phyloP scores from a whole-genome alignment of 176 grass and related monocot genomes.

The Metroxylon sagu region DNA sequence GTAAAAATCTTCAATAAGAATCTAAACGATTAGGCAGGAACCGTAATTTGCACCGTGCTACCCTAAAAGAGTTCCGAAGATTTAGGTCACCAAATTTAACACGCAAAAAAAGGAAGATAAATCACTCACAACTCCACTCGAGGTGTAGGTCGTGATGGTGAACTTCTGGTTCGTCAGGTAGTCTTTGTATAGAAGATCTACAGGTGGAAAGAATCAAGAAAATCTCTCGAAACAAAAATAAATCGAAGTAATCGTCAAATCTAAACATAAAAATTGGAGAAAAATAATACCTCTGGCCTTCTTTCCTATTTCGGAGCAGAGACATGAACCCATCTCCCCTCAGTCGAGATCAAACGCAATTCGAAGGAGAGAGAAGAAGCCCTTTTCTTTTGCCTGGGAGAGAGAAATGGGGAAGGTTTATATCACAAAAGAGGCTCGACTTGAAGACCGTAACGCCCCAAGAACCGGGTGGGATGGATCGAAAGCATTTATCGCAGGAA shows the following conservation, averaged over 20 bases:
- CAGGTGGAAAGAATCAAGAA: neutral
- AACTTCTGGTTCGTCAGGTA: slow-evolving; percentile 51
- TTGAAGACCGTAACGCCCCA: no score
- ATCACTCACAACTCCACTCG: slow-evolving; percentile 54
- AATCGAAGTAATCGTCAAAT: neutral
- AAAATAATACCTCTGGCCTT: slow-evolving; percentile 50
- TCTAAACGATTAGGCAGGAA: no score
- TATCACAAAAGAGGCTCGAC: no score
- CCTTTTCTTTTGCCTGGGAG: no score
- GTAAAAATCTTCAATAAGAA: no score
- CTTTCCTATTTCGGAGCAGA: slow-evolving; percentile 76
- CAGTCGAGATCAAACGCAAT: slow-evolving; percentile 1
- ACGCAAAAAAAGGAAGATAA: neutral
- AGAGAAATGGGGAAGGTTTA: no score
- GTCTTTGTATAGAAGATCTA: slow-evolving; percentile 55
- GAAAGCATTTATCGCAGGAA: no score
- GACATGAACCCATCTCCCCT: slow-evolving; percentile 51
- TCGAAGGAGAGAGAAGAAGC: no score
- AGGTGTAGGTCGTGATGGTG: slow-evolving; percentile 36
- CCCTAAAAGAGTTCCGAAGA: neutral
- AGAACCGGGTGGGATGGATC: no score
- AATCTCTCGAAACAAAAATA: neutral
- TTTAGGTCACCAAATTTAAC: neutral
- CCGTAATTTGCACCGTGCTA: neutral
- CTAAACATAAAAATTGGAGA: neutral